These are phyloP conservation scores for Styphnolobium japonicum DNA, from an alignment of 306 rosid genomes.

Conservation along the genomic window DNA sequence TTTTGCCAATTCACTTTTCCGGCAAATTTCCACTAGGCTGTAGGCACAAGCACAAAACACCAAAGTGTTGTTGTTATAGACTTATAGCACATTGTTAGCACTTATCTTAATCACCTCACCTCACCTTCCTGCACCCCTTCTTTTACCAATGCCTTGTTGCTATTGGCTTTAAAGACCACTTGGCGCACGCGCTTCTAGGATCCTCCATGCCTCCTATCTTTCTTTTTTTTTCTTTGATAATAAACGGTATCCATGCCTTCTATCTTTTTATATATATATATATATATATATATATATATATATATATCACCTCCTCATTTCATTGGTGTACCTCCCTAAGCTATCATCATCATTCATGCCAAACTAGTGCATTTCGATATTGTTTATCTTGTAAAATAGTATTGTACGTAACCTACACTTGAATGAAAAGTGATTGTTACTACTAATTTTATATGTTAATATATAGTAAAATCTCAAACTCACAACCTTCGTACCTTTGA, in stretches of 20 bases:
- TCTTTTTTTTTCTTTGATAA: no score
- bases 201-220: no score
- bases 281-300: no score
- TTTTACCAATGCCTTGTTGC: not conserved
- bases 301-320: not conserved
- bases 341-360: not conserved
- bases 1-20: not conserved
- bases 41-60: not conserved
- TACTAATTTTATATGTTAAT: not conserved
- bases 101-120: no score
- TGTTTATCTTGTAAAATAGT: not conserved
- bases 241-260: no score
- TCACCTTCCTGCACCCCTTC: no score
- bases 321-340: not conserved
- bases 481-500: no score
- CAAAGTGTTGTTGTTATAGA: not conserved
- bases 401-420: not conserved
- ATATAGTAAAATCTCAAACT: no score
- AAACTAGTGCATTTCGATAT: not conserved
- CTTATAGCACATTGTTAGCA: not conserved
- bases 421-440: not conserved
- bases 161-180: not conserved
- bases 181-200: not conserved
- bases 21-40: slow-evolving; percentile 7
- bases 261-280: no score